phyloP scores from a whole-genome alignment of 2,329 filamentous ascomycete species.

The Ophiostoma australiae region DNA sequence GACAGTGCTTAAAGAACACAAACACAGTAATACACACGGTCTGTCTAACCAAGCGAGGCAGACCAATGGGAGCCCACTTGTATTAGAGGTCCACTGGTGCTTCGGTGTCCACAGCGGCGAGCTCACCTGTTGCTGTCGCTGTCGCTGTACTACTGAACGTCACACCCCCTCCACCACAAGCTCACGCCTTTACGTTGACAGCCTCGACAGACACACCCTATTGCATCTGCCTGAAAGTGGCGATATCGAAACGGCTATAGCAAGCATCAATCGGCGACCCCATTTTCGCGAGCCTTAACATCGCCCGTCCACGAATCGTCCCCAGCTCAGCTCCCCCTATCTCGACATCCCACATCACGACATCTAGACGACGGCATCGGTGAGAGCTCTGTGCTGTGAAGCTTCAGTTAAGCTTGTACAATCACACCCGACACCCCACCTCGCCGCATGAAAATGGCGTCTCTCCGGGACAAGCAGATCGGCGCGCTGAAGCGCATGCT shows the following conservation, averaged over 20 bases:
- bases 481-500: slow-evolving; percentile 81
- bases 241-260: not conserved
- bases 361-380: not conserved
- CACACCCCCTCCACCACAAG: slow-evolving; percentile 6
- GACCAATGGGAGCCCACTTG: slow-evolving; percentile 1
- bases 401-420: slow-evolving; percentile 7
- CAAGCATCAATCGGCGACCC: not conserved
- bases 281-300: not conserved
- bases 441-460: slow-evolving; percentile 18
- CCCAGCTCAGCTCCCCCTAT: slow-evolving; percentile 5
- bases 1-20: not conserved
- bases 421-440: not conserved
- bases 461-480: slow-evolving; percentile 29
- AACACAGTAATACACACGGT: not conserved
- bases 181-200: not conserved
- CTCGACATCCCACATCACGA: not conserved
- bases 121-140: slow-evolving; percentile 10
- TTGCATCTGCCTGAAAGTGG: slow-evolving; percentile 1
- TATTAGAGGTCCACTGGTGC: slow-evolving; percentile 13
- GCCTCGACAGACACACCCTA: not conserved
- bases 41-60: not conserved
- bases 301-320: not conserved
- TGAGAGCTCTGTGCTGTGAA: slow-evolving; percentile 7
- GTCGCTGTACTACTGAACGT: slow-evolving; percentile 14
- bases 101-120: slow-evolving; percentile 16